Conservation (phyloP, 2,329 filamentous ascomycete genomes). For the Fusarium subglutinans region DNA sequence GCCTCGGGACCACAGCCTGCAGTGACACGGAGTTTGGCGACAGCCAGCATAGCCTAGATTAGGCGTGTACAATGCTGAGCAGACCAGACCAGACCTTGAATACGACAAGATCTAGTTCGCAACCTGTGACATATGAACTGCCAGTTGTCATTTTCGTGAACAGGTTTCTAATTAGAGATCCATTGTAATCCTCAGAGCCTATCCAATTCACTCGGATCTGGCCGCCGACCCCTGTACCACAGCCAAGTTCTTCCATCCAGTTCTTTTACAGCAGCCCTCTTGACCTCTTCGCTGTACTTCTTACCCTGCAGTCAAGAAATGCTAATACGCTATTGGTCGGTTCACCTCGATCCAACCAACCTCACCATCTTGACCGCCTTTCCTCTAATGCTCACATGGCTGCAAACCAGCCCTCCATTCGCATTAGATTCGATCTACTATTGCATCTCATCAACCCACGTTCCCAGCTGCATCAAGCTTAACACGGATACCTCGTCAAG, state of each 20-base stretch:
- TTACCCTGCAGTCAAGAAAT: conserved; percentile 25
- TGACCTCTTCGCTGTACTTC: not conserved
- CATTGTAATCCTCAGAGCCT: not conserved
- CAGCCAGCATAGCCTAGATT: not conserved
- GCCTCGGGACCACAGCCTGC: conserved; percentile 1
- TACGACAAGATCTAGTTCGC: conserved; percentile 1
- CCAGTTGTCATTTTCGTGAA: conserved; percentile 13
- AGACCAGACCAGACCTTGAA: not conserved
- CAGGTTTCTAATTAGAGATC: conserved; percentile 15
- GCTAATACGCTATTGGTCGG: conserved; percentile 11
- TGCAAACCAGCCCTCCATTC: conserved; percentile 14
- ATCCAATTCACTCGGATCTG: conserved; percentile 4
- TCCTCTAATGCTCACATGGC: conserved; percentile 33
- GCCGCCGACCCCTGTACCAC: conserved; percentile 8
- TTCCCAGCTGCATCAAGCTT: conserved; percentile 20
- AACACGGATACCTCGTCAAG: conserved; percentile 13
- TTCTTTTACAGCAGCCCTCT: not conserved
- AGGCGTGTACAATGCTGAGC: not conserved
- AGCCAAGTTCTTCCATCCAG: conserved; percentile 8
- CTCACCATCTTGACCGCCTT: conserved; percentile 38
- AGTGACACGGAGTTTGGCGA: conserved; percentile 3
- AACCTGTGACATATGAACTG: conserved; percentile 7
- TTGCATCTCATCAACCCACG: conserved; percentile 21
- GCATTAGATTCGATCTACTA: conserved; percentile 28
- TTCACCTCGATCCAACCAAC: not conserved